Percentiles rank a stretch among this genome's conserved stretches.
Evolutionary conservation across 164 flowering plant species (phyloP).

Genomic region (Aristolochia californica): DNA sequence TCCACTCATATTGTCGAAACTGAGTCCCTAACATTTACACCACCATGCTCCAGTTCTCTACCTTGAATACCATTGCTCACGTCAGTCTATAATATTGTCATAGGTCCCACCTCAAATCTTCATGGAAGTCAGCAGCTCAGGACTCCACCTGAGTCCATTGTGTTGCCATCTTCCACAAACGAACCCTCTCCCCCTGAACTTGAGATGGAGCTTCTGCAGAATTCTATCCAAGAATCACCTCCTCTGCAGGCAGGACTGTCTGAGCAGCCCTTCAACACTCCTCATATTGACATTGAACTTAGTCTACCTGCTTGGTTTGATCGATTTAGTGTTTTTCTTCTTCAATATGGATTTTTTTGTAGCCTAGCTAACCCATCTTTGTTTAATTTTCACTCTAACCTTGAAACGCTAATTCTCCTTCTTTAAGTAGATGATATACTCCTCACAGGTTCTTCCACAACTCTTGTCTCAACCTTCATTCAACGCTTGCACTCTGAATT

Average conservation of each 20-base stretch:
- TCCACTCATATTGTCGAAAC: too few species aligned
- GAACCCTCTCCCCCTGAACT: too few species aligned
- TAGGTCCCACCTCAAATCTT: too few species aligned
- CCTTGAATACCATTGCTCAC: too few species aligned
- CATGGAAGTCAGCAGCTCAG: too few species aligned
- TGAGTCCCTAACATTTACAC: too few species aligned
- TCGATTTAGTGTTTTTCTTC: slow-evolving; percentile 1
- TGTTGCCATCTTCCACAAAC: too few species aligned
- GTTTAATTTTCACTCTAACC: neutral
- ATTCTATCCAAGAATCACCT: neutral
- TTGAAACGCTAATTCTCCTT: neutral
- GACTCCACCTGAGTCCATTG: too few species aligned
- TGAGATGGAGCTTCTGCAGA: neutral
- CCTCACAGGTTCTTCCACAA: neutral
- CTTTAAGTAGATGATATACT: slow-evolving; percentile 4
- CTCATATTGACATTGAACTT: neutral
- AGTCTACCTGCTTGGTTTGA: slow-evolving; percentile 2
- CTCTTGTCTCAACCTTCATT: neutral
- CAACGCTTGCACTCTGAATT: neutral
- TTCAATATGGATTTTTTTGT: neutral
- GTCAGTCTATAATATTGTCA: too few species aligned
- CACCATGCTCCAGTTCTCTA: too few species aligned
- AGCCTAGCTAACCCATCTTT: slow-evolving; percentile 1
- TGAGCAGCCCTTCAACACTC: neutral
- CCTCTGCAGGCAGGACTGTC: neutral